Evolutionary conservation across 805 yeast species (phyloP).

Genomic region (Millerozyma miso): DNA sequence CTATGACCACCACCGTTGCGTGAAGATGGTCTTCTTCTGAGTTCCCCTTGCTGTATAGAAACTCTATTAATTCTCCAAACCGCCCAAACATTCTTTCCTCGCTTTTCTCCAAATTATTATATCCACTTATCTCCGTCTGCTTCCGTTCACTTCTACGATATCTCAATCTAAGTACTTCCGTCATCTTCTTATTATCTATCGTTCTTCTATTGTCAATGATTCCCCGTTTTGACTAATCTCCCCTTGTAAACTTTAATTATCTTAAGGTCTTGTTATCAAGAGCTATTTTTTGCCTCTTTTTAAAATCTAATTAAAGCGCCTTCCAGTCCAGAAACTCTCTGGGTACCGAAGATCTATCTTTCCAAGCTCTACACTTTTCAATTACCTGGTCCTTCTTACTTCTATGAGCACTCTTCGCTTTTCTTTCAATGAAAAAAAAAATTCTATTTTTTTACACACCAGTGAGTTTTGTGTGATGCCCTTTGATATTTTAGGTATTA

Average conservation of each 20-base stretch:
- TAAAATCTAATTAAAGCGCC: neutral
- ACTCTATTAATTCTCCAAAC: slow-evolving; percentile 16
- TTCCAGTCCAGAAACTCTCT: neutral
- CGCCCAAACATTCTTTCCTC: neutral
- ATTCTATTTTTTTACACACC: neutral
- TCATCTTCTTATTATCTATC: too few species aligned
- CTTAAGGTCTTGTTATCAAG: neutral
- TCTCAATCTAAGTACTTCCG: slow-evolving; percentile 5
- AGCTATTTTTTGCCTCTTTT: neutral
- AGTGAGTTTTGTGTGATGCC: neutral
- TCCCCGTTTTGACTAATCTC: too few species aligned
- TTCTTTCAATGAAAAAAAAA: too few species aligned
- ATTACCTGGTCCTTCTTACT: neutral
- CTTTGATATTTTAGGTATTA: neutral
- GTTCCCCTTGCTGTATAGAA: slow-evolving; percentile 29
- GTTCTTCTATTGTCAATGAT: too few species aligned
- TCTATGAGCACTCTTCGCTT: neutral
- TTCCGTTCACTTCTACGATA: neutral
- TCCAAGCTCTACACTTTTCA: too few species aligned
- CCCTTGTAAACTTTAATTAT: neutral
- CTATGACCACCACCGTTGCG: slow-evolving; percentile 26
- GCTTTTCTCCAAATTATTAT: neutral
- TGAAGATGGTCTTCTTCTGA: slow-evolving; percentile 29
- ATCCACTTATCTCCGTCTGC: neutral
- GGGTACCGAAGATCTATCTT: too few species aligned